Percentiles rank a stretch among this genome's conserved stretches.
These are phyloP conservation scores for Chrysanthemum lavandulifolium DNA, from an alignment of 129 eudicot species.

Conservation along the genomic window DNA sequence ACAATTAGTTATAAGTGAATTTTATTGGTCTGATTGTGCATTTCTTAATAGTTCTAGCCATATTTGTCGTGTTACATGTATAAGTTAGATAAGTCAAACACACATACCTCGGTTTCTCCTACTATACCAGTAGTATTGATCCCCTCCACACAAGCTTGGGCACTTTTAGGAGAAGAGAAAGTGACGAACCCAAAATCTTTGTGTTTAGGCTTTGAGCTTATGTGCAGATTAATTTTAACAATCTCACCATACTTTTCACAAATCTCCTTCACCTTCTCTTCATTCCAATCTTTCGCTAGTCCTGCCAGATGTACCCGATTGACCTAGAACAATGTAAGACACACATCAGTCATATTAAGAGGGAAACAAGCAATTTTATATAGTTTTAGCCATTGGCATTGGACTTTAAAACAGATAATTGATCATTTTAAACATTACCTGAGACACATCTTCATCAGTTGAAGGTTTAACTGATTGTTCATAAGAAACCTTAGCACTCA, in stretches of 20 bases:
- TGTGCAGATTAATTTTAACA: slow-evolving; percentile 23
- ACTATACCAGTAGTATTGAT: slow-evolving; percentile 31
- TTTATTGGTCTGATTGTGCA: too few relatives aligned
- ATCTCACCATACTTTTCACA: slow-evolving; percentile 46
- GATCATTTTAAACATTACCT: background rate
- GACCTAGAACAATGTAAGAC: slow-evolving; percentile 32
- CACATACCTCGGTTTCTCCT: slow-evolving; percentile 38
- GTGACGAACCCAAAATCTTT: slow-evolving; percentile 41
- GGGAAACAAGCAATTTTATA: slow-evolving; percentile 9
- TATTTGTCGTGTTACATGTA: too few relatives aligned
- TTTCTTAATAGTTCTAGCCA: too few relatives aligned
- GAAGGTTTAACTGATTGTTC: slow-evolving; percentile 23
- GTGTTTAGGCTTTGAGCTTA: slow-evolving; percentile 19
- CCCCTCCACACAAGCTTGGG: slow-evolving; percentile 49
- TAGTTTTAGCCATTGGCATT: background rate
- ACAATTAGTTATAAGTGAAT: too few relatives aligned
- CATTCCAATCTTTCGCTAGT: slow-evolving; percentile 47
- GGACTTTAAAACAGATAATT: slow-evolving; percentile 10
- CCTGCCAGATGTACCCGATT: slow-evolving; percentile 43
- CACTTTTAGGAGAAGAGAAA: slow-evolving; percentile 42
- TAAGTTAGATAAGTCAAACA: background rate
- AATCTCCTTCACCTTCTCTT: slow-evolving; percentile 36
- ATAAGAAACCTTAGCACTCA: slow-evolving; percentile 46
- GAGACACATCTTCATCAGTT: slow-evolving; percentile 28
- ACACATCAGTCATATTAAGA: slow-evolving; percentile 1